Conservation (phyloP, 2,329 filamentous ascomycete species). For the Ophiocordyceps unilateralis region DNA sequence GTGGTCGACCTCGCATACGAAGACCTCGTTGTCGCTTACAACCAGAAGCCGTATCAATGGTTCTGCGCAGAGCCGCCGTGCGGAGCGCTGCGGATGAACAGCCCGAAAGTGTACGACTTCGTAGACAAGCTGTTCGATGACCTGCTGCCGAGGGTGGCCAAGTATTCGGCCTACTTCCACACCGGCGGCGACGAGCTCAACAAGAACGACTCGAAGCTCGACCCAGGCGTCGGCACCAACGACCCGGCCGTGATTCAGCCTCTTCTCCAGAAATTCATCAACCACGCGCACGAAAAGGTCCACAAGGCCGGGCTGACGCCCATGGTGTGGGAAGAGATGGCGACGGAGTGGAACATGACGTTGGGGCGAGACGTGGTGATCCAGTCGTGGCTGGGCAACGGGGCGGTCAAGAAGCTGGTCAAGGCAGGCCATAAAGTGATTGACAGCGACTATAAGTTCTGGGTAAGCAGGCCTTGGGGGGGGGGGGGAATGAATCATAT, state of each 20-base stretch:
- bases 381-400: conserved; percentile 58
- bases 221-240: conserved; percentile 55
- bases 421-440: conserved; percentile 52
- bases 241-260: conserved; percentile 48
- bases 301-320: conserved; percentile 48
- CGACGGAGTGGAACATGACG: conserved; percentile 60
- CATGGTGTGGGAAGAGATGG: conserved; percentile 80
- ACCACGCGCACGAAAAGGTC: conserved; percentile 50
- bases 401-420: conserved; percentile 42
- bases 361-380: conserved; percentile 56
- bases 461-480: conserved; percentile 30
- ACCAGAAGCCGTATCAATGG: conserved; percentile 35
- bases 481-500: neutral
- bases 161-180: conserved; percentile 64
- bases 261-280: conserved; percentile 61
- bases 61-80: conserved; percentile 49
- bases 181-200: conserved; percentile 82
- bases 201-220: conserved; percentile 44
- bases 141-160: conserved; percentile 51
- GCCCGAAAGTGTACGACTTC: conserved; percentile 50
- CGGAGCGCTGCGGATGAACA: conserved; percentile 62
- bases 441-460: conserved; percentile 60
- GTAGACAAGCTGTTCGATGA: conserved; percentile 58
- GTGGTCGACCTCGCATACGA: conserved; percentile 35
- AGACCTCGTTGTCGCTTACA: conserved; percentile 35